Percentiles rank a stretch among this genome's conserved stretches.
Conservation (phyloP, 768 basidiomycete genomes). For the Pleurotus tuoliensis region DNA sequence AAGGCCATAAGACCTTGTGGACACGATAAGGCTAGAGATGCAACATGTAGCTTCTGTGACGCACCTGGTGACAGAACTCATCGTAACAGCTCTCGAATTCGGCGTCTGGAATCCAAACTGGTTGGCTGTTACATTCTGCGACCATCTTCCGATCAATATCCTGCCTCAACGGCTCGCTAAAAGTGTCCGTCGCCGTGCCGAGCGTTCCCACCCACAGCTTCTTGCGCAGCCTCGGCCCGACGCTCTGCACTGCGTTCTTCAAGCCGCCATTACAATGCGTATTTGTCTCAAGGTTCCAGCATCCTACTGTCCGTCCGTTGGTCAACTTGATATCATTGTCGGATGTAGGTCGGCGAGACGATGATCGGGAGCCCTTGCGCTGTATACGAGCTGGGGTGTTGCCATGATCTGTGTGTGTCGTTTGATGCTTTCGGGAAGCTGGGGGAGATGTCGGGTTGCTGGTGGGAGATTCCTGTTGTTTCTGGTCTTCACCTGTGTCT, state of each 20-base stretch:
- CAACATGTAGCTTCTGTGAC: slow-evolving; percentile 20
- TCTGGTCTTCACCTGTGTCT: too few species aligned
- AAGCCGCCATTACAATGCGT: slow-evolving; percentile 80
- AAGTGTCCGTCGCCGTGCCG: slow-evolving; percentile 65
- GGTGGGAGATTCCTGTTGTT: too few species aligned
- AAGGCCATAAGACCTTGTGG: slow-evolving; percentile 73
- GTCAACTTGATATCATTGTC: slow-evolving; percentile 7
- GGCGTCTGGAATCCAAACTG: slow-evolving; percentile 80
- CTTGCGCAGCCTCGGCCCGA: slow-evolving; percentile 47
- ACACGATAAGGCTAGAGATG: slow-evolving; percentile 19
- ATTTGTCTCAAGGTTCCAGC: slow-evolving; percentile 52
- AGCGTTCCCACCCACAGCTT: slow-evolving; percentile 70
- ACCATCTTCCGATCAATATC: slow-evolving; percentile 54
- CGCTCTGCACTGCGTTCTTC: slow-evolving; percentile 75
- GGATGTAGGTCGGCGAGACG: slow-evolving; percentile 34
- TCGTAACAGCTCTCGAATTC: slow-evolving; percentile 81
- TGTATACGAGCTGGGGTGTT: slow-evolving; percentile 34
- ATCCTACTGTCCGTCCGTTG: slow-evolving; percentile 20
- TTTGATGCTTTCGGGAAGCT: slow-evolving; percentile 43
- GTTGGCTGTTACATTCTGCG: slow-evolving; percentile 30
- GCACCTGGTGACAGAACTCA: slow-evolving; percentile 80
- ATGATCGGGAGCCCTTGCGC: slow-evolving; percentile 51
- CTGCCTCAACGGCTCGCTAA: slow-evolving; percentile 49
- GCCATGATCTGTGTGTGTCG: slow-evolving; percentile 40
- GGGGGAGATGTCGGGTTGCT: slow-evolving; percentile 11